phyloP scores from a whole-genome alignment of 306 rosid genomes.

The Acacia melanoxylon region DNA sequence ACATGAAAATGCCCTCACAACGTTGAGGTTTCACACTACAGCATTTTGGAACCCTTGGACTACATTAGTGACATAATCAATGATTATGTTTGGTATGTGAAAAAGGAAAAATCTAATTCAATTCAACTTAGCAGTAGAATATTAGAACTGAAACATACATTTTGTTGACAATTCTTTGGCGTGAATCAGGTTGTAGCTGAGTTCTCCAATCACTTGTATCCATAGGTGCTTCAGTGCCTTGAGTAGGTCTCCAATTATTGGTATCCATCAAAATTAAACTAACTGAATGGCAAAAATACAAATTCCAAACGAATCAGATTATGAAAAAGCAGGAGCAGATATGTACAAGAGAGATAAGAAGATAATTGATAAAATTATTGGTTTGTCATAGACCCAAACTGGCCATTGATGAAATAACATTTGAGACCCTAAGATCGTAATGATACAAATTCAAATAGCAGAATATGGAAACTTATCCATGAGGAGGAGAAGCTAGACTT shows the following conservation, averaged over 20 bases:
- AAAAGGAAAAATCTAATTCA: neutral
- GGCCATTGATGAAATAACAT: conserved; percentile 7
- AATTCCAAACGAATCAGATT: conserved; percentile 23
- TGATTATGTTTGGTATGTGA: neutral
- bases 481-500: neutral
- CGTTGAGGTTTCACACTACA: neutral
- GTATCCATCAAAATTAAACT: conserved; percentile 35
- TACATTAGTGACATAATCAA: neutral
- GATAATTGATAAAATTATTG: conserved; percentile 11
- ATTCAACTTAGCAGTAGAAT: conserved; percentile 6
- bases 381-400: conserved; percentile 1
- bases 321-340: conserved; percentile 1
- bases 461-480: conserved; percentile 13
- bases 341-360: neutral
- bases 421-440: conserved; percentile 18
- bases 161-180: conserved; percentile 57
- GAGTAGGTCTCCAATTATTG: conserved; percentile 53
- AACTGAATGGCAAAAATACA: conserved; percentile 8
- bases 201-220: conserved; percentile 51
- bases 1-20: neutral
- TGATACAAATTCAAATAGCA: conserved; percentile 1
- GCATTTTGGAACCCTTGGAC: neutral
- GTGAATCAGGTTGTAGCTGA: conserved; percentile 42
- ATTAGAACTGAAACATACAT: conserved; percentile 41
- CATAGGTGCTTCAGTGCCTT: conserved; percentile 41